Base-by-base conservation (phyloP, 2,329 filamentous ascomycete species). In the Ophiosphaerella herpotricha region DNA sequence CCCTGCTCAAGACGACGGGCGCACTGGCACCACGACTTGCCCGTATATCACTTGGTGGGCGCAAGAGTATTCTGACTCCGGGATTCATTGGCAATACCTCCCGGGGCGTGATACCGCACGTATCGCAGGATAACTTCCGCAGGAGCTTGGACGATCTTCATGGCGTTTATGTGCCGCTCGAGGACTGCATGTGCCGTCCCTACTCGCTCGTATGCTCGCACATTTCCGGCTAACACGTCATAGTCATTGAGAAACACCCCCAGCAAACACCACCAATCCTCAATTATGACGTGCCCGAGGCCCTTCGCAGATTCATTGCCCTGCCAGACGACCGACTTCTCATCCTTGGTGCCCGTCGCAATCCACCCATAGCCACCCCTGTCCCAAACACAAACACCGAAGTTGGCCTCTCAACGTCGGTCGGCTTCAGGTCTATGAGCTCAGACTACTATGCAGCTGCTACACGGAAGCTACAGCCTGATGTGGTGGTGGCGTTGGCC, bases 31-130 rank as follows among this genome's bases (percentile, higher is more conserved):
- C 88, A 32, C 83, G 91, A 44, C 75, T 93, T 7, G 91, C 89
- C 4, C 80, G 78, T 44, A 75, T 97, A 21, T 75, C 79, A 4
- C 71, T 94, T 5, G 78, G 76, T 73, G 63, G 85, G 74, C 81
- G 89, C 51, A 83, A 80, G 54, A 74, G 81, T n/a, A 80, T 97
- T 57, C 78, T 88, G 16, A 99, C 94, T 26, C 94, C 94, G 37
- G 88, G 89, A 68, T 96, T 88, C 72, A 77, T 96, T 50, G 87
- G 85, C 43, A 80, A 89, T 58, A 89, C 89, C 3, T 97, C 94
- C 31, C 84, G 94, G 64, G 94, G 94, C 18, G 84, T 84, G 1
- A 78, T 97, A 32, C 91, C 94, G 43, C 94, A 99, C 75, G 76
- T 99, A 57, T 89, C 92, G 3, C 92, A 91, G 34, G 94, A 99